Evolutionary conservation across 164 flowering plant species (phyloP), one percentile per base, ranked within the genome.

Genomic region (Aristolochia californica): DNA sequence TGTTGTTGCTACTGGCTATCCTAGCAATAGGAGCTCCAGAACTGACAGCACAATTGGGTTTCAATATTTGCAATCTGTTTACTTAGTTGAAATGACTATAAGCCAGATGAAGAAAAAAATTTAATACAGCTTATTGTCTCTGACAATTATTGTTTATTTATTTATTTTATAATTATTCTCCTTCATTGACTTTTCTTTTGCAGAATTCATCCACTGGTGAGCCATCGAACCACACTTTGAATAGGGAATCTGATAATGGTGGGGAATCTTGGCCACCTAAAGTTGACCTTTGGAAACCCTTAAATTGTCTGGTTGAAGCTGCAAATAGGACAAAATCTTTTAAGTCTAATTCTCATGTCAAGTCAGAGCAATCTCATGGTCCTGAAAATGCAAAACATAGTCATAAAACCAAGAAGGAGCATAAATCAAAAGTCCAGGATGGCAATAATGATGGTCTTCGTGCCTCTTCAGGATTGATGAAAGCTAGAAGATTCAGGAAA

Each of bases 241-340:
- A 52, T 54, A 67, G 75, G 61, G 77, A 68, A 61, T 57, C 64
- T 16, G 83, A 77, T 48, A 74, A 71, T 69, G 77, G 70, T 40
- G 62, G 54, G 44, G 83, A 75, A 25, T 45, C 65, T 20, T 62
- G 71, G 76, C 80, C 70, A n/a, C 80, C 76, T 18, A 85, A 93
- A 74, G 77, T 66, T 45, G 95, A 87, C 72, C 74, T 80, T 4
- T 88, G 95, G 97, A 91, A 87, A 34, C 96, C 98, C 34, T 77
- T 93, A 52, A 89, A 83, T 65, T 81, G 83, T 74, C 79, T 89
- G 52, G 85, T 93, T 58, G 97, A 93, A 70, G 95, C 80, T 61
- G 99, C 99, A 57, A 89, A 82, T 63, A 77, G 95, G 68, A 82
- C 86, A 40, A 87, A 84, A 74, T 66, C 84, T 5, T 78, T 74